A percentile compares a stretch with the other conserved stretches of the same genome.
These are phyloP conservation scores for Candida schatavii DNA, from an alignment of 805 yeast genomes.

Conservation along the genomic window DNA sequence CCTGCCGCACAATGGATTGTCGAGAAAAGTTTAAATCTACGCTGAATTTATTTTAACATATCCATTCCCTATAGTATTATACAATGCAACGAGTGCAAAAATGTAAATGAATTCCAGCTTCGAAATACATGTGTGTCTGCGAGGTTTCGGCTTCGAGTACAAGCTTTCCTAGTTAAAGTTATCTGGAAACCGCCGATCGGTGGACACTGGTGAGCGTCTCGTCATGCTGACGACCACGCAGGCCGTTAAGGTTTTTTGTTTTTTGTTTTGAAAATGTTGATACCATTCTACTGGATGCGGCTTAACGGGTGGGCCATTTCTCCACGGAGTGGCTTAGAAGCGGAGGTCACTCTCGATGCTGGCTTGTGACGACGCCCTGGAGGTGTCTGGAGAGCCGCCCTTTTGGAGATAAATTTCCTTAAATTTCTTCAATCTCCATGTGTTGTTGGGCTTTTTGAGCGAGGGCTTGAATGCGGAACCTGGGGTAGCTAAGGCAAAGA, in stretches of 20 bases:
- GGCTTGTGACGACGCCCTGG: slow-evolving; percentile 2
- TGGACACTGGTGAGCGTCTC: too few relatives aligned
- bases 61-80: too few relatives aligned
- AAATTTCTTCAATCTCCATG: slow-evolving; percentile 39
- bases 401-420: slow-evolving; percentile 27
- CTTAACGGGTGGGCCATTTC: too few relatives aligned
- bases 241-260: too few relatives aligned
- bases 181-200: too few relatives aligned
- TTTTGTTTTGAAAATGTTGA: neutral
- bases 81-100: too few relatives aligned
- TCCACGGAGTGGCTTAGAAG: neutral
- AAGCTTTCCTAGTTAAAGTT: too few relatives aligned
- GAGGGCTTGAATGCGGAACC: slow-evolving; percentile 41
- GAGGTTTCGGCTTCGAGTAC: too few relatives aligned
- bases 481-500: slow-evolving; percentile 30
- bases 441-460: slow-evolving; percentile 25
- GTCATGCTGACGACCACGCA: neutral
- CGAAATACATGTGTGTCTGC: neutral
- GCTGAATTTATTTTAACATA: too few relatives aligned
- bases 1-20: too few relatives aligned
- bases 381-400: slow-evolving; percentile 17
- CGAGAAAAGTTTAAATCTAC: too few relatives aligned
- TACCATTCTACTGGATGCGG: neutral
- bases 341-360: slow-evolving; percentile 3
- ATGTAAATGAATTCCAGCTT: neutral